Evolutionary conservation across 805 yeast genomes (phyloP), one percentile per base, ranked within the genome.

Genomic region (Henningerozyma blattae): DNA sequence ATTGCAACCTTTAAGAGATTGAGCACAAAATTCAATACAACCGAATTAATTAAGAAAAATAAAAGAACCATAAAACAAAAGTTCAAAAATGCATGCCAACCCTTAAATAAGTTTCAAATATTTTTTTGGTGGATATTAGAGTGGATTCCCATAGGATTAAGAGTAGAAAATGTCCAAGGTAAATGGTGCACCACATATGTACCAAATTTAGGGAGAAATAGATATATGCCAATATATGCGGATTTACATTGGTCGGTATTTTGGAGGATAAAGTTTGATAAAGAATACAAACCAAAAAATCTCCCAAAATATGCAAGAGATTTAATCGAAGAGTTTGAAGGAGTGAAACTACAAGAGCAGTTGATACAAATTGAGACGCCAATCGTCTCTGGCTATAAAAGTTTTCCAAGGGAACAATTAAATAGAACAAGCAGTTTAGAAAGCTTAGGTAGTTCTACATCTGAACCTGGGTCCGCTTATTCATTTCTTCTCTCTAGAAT

Each of bases 121-220:
- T 3, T 71, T 0, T 41, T 59, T 5, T 77, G 84, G 84, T 77
- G 83, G 83, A 3, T 67, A 3, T 47, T 73, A 10, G 86, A 77
- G 42, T 51, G 70, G 13, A 39, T 77, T n/a, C 84, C 85, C 1
- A 45, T 75, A 30, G 75, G 75, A 0, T 61, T 65, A 19, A 65
- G 68, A 41, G 50, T 65, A 28, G 75, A 73, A 43, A 59, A 68
- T 43, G 39, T 43, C 4, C 45, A 58, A 3, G 73, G 74, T 2
- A 58, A 62, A 43, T 75, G 81, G 79, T 56, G 53, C 36, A 59
- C 64, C 31, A 52, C 57, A 4, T 70, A 62, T 43, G 45, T 56
- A 12, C 84, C 84, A 1, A 76, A 77, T 45, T 44, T 74, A 3
- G 84, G 84, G 2, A 56, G 70, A 12, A 36, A 49, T 4, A 58